Conservation (phyloP, 129 eudicot genomes). For the Smallanthus sonchifolius region DNA sequence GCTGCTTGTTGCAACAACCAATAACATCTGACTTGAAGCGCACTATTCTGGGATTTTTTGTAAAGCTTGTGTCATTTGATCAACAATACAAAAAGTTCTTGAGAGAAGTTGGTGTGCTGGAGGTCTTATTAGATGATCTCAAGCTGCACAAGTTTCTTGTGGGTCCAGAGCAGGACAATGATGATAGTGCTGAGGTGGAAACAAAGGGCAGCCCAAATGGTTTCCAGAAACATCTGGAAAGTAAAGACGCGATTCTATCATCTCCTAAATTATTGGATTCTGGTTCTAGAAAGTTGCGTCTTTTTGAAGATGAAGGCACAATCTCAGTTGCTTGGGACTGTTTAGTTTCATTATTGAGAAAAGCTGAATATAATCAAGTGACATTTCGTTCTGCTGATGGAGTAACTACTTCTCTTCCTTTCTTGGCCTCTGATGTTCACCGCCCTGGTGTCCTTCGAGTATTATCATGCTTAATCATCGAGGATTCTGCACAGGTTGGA, state of each 20-base stretch:
- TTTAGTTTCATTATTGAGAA: conserved; percentile 79
- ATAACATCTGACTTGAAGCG: conserved; percentile 68
- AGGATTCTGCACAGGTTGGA: conserved; percentile 78
- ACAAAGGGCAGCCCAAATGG: conserved; percentile 58
- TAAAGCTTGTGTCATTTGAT: conserved; percentile 85
- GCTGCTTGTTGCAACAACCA: conserved; percentile 94
- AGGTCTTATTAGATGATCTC: conserved; percentile 87
- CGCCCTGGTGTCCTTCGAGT: conserved; percentile 91
- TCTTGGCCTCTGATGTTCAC: conserved; percentile 77
- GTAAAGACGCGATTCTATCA: conserved; percentile 65
- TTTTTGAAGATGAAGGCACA: conserved; percentile 75
- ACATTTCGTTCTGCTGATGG: conserved; percentile 83
- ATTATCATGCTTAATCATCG: conserved; percentile 84
- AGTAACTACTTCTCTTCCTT: conserved; percentile 60
- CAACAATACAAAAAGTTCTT: conserved; percentile 88
- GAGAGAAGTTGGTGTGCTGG: conserved; percentile 95
- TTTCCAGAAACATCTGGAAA: conserved; percentile 82
- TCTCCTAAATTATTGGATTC: conserved; percentile 81
- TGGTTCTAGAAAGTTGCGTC: conserved; percentile 65
- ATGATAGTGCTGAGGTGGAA: conserved; percentile 44
- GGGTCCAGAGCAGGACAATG: conserved; percentile 50
- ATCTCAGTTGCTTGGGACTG: conserved; percentile 87
- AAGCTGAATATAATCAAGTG: conserved; percentile 86
- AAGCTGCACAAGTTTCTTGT: conserved; percentile 68
- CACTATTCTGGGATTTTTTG: conserved; percentile 76